A percentile compares a stretch with the other conserved stretches of the same genome.
These are phyloP conservation scores for Neofusicoccum cordaticola DNA, from an alignment of 2,329 filamentous ascomycete genomes.

Conservation along the genomic window DNA sequence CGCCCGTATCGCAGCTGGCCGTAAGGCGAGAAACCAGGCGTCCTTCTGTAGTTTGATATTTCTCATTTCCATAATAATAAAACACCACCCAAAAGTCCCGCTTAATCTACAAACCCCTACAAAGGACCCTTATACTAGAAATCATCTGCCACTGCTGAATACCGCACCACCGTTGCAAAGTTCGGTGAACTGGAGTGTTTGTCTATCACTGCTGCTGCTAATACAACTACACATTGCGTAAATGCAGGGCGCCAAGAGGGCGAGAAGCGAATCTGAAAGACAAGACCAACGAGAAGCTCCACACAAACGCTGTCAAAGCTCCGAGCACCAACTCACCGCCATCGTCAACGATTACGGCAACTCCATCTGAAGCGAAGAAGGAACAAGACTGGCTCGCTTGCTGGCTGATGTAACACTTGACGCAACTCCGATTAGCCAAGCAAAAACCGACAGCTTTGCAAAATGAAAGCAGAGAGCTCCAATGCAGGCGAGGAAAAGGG, in stretches of 20 bases:
- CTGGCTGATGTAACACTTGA: slow-evolving; percentile 4
- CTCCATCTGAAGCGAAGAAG: not conserved
- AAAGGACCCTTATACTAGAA: not conserved
- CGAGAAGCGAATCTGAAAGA: not conserved
- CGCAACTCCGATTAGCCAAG: slow-evolving; percentile 6
- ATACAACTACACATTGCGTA: slow-evolving; percentile 11
- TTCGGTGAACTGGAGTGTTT: not conserved
- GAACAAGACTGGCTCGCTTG: slow-evolving; percentile 8
- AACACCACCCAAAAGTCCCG: not conserved
- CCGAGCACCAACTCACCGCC: not conserved
- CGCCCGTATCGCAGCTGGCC: not conserved
- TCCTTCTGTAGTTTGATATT: not conserved
- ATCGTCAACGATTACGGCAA: slow-evolving; percentile 7
- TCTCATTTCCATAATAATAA: slow-evolving; percentile 4
- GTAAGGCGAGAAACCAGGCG: no score
- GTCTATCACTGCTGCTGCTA: slow-evolving; percentile 15
- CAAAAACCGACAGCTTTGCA: slow-evolving; percentile 9
- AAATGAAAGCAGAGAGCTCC: not conserved
- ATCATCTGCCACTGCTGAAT: not conserved
- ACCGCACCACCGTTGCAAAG: not conserved
- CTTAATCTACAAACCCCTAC: slow-evolving; percentile 1
- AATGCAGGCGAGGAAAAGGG: not conserved
- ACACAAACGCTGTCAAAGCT: not conserved
- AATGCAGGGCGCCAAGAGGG: not conserved
- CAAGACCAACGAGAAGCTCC: not conserved